phyloP scores from a whole-genome alignment of 176 grass and related monocot genomes.

The Tillandsia leiboldiana region DNA sequence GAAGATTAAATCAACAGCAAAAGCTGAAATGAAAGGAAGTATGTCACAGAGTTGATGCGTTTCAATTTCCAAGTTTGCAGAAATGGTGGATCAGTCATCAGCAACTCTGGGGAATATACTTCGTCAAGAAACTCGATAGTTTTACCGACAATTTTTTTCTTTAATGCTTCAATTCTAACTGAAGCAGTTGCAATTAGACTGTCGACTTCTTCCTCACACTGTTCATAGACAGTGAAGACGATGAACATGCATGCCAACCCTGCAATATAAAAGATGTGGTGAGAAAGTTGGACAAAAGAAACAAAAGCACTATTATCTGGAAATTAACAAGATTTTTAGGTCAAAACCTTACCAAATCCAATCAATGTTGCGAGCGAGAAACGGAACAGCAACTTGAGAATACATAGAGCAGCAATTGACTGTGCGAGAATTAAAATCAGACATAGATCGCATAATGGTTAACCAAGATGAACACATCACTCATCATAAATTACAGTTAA shows the following conservation, averaged over 20 bases:
- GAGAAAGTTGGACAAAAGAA: background rate
- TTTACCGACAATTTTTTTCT: constrained; percentile 24
- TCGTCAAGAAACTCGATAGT: constrained; percentile 30
- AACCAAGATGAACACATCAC: constrained; percentile 4
- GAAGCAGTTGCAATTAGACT: constrained; percentile 30
- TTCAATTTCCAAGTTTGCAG: background rate
- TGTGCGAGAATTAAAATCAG: constrained; percentile 45
- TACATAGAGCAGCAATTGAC: constrained; percentile 38
- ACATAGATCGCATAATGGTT: constrained; percentile 16
- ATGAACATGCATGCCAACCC: constrained; percentile 57
- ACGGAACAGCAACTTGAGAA: constrained; percentile 45
- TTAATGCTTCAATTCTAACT: constrained; percentile 34
- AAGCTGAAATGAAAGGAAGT: background rate
- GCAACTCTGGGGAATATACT: constrained; percentile 20
- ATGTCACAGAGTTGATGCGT: background rate
- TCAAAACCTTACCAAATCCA: constrained; percentile 51
- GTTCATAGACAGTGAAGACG: constrained; percentile 90
- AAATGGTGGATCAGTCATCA: background rate
- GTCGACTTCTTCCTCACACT: constrained; percentile 79
- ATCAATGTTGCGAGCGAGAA: constrained; percentile 52
- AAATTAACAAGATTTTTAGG: background rate
- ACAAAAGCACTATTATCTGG: background rate
- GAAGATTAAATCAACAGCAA: background rate
- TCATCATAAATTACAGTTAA: constrained; percentile 5
- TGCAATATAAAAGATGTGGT: constrained; percentile 21